Evolutionary conservation across 164 flowering plant species (phyloP).

Genomic region (Tetracentron sinense): DNA sequence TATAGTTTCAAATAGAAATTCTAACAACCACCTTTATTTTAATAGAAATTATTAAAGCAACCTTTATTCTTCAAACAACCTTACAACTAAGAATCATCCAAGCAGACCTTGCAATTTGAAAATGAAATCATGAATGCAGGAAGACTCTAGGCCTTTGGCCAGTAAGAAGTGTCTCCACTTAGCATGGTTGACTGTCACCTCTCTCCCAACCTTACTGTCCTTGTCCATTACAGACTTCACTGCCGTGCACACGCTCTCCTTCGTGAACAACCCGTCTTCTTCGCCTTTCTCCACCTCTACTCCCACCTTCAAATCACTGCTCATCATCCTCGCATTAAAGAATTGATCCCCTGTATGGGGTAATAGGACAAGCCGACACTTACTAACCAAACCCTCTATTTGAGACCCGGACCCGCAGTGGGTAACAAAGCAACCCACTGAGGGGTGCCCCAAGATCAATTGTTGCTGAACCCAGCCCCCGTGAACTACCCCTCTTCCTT

Average conservation of each 20-base stretch:
- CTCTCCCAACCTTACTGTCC: slow-evolving; percentile 24
- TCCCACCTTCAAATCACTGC: slow-evolving; percentile 33
- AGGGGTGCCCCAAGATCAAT: slow-evolving; percentile 33
- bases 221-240: slow-evolving; percentile 34
- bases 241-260: slow-evolving; percentile 32
- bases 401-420: slow-evolving; percentile 55
- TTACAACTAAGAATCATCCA: too few species aligned
- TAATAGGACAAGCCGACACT: slow-evolving; percentile 42
- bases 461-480: slow-evolving; percentile 48
- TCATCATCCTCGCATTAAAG: slow-evolving; percentile 40
- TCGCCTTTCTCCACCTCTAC: too few species aligned
- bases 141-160: too few species aligned
- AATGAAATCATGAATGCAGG: too few species aligned
- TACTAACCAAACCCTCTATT: slow-evolving; percentile 38
- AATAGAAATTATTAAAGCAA: too few species aligned
- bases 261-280: slow-evolving; percentile 41
- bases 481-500: slow-evolving; percentile 40
- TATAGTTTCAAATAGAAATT: too few species aligned
- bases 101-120: too few species aligned
- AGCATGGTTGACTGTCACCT: too few species aligned
- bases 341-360: slow-evolving; percentile 43
- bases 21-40: too few species aligned
- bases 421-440: slow-evolving; percentile 51
- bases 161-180: too few species aligned
- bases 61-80: too few species aligned